phyloP scores from a whole-genome alignment of 208 protist species.

The Wallacemonas sp. region DNA sequence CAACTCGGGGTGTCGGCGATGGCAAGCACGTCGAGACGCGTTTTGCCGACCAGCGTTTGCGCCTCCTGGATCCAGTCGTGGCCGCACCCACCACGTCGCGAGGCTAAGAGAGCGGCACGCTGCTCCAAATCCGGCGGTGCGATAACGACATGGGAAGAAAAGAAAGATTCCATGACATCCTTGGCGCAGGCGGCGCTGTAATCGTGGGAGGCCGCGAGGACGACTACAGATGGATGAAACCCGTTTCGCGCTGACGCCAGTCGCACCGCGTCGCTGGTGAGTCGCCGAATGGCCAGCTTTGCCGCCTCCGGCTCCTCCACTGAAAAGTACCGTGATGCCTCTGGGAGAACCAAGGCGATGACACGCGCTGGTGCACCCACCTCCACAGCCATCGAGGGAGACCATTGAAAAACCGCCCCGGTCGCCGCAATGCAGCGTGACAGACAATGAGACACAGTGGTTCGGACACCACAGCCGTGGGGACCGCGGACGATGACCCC shows the following conservation, averaged over 20 bases:
- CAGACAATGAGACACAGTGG: conserved; percentile 33
- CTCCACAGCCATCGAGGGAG: conserved; percentile 16
- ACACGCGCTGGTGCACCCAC: conserved; percentile 14
- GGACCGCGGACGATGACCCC: conserved; percentile 58
- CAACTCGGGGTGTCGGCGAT: conserved; percentile 26
- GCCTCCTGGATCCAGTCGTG: conserved; percentile 41
- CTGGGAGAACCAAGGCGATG: conserved; percentile 33
- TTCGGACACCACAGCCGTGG: conserved; percentile 50
- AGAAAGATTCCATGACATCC: conserved; percentile 40
- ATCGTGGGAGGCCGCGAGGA: conserved; percentile 46
- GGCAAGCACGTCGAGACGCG: conserved; percentile 49
- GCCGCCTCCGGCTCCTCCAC: conserved; percentile 31
- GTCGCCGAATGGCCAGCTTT: conserved; percentile 31
- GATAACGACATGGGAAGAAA: conserved; percentile 45
- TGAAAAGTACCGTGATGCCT: conserved; percentile 46
- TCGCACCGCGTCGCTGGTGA: conserved; percentile 31
- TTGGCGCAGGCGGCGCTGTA: conserved; percentile 22
- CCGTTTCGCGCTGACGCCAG: conserved; percentile 31
- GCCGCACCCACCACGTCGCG: conserved; percentile 32
- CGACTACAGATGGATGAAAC: conserved; percentile 34
- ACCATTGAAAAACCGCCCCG: conserved; percentile 42
- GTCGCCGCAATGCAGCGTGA: conserved; percentile 2
- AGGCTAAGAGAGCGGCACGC: conserved; percentile 56
- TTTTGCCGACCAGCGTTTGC: conserved; percentile 58
- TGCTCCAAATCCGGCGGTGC: conserved; percentile 37